Percentiles rank a stretch among this genome's conserved stretches.
These are phyloP conservation scores for Trypanosoma cruzi DNA, from an alignment of 208 protist genomes.

Conservation along the genomic window DNA sequence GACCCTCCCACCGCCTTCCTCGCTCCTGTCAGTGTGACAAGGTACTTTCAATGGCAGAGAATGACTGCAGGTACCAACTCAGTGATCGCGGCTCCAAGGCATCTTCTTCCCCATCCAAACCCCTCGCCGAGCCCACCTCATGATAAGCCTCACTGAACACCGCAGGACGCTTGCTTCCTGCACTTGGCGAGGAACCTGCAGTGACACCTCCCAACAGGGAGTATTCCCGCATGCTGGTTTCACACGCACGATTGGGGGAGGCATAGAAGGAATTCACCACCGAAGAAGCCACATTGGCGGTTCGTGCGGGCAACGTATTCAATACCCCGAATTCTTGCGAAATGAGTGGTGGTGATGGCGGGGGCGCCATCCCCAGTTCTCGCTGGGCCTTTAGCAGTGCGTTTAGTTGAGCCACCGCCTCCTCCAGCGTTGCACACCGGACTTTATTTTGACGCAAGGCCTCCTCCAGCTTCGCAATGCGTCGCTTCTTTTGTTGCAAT, in stretches of 20 bases:
- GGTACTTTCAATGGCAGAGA: conserved; percentile 30
- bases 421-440: conserved; percentile 20
- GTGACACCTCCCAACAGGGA: background rate
- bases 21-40: background rate
- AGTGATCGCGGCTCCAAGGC: conserved; percentile 11
- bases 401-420: conserved; percentile 37
- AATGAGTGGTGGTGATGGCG: conserved; percentile 9
- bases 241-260: conserved; percentile 7
- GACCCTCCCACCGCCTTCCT: background rate
- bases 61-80: conserved; percentile 33
- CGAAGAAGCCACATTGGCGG: background rate
- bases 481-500: conserved; percentile 36
- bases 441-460: conserved; percentile 37
- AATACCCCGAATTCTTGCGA: conserved; percentile 22
- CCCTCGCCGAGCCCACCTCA: background rate
- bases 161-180: background rate
- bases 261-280: conserved; percentile 10
- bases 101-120: background rate
- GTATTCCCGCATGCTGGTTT: background rate
- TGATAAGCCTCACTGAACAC: background rate
- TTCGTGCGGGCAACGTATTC: background rate
- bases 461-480: conserved; percentile 39
- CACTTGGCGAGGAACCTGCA: background rate
- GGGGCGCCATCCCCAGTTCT: conserved; percentile 27
- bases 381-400: conserved; percentile 35